Evolutionary conservation across 352 stramenopile genomes (phyloP), one percentile per base, ranked within the genome.

Genomic region (Phytophthora pistaciae): DNA sequence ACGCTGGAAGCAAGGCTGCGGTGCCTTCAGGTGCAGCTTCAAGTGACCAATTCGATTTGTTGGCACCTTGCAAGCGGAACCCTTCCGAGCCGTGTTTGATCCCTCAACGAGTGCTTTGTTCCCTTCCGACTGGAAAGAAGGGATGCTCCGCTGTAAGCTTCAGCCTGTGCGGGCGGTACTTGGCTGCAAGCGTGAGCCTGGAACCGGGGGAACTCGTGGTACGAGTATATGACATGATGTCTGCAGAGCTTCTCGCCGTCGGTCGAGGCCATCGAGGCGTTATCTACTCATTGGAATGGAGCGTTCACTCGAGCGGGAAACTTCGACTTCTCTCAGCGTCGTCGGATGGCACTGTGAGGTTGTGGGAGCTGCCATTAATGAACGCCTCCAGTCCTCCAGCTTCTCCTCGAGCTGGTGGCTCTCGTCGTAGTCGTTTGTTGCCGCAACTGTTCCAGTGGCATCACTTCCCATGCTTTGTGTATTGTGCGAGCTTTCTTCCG

Each of bases 391-490:
- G 27, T 16, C 42, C 40, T 54, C 48, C 23, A 36, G 58, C 23
- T 49, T 68, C 62, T 13, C 46, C 62, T 57, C 10, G 7, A 4
- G 23, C 16, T 44, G 59, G 33, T 29, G 16, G 5, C 5, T 42
- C 49, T 27, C 46, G 57, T 18, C 56, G 33, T 9, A 36, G 42
- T 57, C 52, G 31, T 50, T 38, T 70, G 27, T 53, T 82, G 3
- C 33, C 20, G 16, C 50, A 38, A 18, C 13, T 62, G 13, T 87
- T 72, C n/a, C 62, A 87, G 36, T 91, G 83, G 66, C 82, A 90
- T 7, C 87, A 94, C 66, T 75, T 87, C 7, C 85, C 83, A 9
- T 80, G 71, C 13, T 91, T 91, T 52, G 87, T 93, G 9, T 93
- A 91, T 61, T 88, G 84, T 49, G 81, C 80, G 1, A 72, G 82